These are phyloP conservation scores for Trichoderma simmonsii DNA, from an alignment of 2,329 filamentous ascomycete species.

Conservation along the genomic window DNA sequence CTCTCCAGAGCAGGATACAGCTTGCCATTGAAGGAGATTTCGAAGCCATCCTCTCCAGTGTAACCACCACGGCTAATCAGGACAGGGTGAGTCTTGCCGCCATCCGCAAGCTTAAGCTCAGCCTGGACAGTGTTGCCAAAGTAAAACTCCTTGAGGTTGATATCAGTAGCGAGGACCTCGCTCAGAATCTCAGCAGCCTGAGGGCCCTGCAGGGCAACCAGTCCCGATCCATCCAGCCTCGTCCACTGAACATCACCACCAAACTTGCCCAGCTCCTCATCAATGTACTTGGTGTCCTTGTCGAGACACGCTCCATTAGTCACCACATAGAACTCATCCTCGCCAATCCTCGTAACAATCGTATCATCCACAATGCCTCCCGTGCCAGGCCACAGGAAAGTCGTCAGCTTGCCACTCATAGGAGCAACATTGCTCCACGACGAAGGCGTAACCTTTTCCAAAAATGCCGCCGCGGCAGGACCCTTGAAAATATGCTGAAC, in stretches of 20 bases:
- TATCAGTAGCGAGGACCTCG: slow-evolving; percentile 53
- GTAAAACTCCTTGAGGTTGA: slow-evolving; percentile 65
- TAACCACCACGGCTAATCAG: slow-evolving; percentile 88
- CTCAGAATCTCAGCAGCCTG: slow-evolving; percentile 67
- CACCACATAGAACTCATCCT: slow-evolving; percentile 82
- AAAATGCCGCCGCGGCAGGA: slow-evolving; percentile 73
- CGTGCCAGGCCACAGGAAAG: slow-evolving; percentile 71
- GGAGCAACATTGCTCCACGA: slow-evolving; percentile 60
- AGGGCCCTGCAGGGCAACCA: slow-evolving; percentile 89
- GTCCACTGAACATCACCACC: slow-evolving; percentile 62
- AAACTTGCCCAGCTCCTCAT: slow-evolving; percentile 60
- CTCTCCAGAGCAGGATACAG: slow-evolving; percentile 40
- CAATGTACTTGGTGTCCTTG: slow-evolving; percentile 80
- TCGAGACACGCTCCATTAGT: slow-evolving; percentile 90
- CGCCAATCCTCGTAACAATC: slow-evolving; percentile 76
- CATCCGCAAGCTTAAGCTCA: slow-evolving; percentile 59
- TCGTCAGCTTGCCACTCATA: slow-evolving; percentile 78
- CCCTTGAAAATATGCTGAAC: slow-evolving; percentile 84
- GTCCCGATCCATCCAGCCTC: slow-evolving; percentile 67
- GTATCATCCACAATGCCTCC: slow-evolving; percentile 96
- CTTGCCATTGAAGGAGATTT: slow-evolving; percentile 70
- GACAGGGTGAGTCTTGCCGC: slow-evolving; percentile 38
- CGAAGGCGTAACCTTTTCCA: slow-evolving; percentile 80
- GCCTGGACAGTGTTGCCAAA: slow-evolving; percentile 75
- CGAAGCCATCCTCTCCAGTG: slow-evolving; percentile 97